phyloP scores from a whole-genome alignment of 257 asterid genomes.

The Ligustrum vulgare region DNA sequence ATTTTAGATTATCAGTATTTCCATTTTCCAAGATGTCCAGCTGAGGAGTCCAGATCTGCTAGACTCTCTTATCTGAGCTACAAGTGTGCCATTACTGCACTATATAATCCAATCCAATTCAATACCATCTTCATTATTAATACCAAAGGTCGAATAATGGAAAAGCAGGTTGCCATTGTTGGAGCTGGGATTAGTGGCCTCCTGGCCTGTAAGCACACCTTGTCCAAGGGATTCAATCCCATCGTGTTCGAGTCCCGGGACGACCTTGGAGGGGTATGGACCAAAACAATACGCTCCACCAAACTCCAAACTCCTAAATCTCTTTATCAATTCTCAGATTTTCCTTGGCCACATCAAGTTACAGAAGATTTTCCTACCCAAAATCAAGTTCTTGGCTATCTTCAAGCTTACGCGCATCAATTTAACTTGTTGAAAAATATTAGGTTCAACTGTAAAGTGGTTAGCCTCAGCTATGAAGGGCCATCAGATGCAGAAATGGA shows the following conservation, averaged over 20 bases:
- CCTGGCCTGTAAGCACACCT: conserved; percentile 48
- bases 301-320: conserved; percentile 43
- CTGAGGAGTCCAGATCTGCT: neutral
- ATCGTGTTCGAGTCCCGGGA: conserved; percentile 42
- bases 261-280: conserved; percentile 47
- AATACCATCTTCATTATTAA: no score
- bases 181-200: conserved; percentile 70
- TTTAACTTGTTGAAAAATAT: conserved; percentile 38
- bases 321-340: conserved; percentile 50
- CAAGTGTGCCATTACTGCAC: neutral
- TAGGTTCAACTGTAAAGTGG: conserved; percentile 38
- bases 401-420: conserved; percentile 43
- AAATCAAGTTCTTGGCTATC: conserved; percentile 29
- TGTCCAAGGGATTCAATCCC: conserved; percentile 48
- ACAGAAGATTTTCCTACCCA: conserved; percentile 33
- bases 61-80: no score
- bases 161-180: conserved; percentile 35
- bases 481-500: conserved; percentile 26
- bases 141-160: conserved; percentile 15
- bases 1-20: no score
- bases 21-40: neutral
- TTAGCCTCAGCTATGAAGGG: conserved; percentile 33
- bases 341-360: conserved; percentile 53
- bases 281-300: conserved; percentile 28
- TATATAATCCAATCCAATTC: no score